phyloP scores from a whole-genome alignment of 495 filamentous ascomycete species.

The Aspergillus panamensis region DNA sequence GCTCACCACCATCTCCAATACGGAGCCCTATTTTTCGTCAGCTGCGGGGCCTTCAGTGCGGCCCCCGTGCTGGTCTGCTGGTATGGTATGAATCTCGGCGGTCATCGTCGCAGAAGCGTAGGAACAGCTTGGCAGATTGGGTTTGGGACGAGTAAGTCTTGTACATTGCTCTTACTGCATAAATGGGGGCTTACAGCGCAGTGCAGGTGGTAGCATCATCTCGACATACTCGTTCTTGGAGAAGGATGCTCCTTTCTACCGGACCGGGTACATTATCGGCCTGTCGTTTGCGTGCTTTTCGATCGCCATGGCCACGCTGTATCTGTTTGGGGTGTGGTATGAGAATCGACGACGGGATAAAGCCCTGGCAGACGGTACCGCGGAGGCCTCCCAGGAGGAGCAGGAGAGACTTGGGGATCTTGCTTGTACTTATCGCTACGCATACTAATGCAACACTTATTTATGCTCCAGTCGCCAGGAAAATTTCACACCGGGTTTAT shows the following conservation, averaged over 20 bases:
- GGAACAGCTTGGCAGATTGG: constrained; percentile 79
- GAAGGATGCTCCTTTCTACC: constrained; percentile 65
- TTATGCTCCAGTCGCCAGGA: background rate
- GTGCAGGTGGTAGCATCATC: constrained; percentile 67
- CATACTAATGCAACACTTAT: constrained; percentile 17
- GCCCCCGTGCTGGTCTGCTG: constrained; percentile 77
- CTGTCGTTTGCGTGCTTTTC: constrained; percentile 65
- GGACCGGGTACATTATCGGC: constrained; percentile 70
- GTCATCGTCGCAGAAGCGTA: constrained; percentile 71
- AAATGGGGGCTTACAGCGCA: background rate
- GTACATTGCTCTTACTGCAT: too few relatives aligned
- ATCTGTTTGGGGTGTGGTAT: constrained; percentile 51
- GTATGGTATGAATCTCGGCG: constrained; percentile 83
- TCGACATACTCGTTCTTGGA: constrained; percentile 71
- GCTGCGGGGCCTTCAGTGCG: constrained; percentile 52
- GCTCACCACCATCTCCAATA: constrained; percentile 58
- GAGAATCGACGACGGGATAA: constrained; percentile 42
- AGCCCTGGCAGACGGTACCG: background rate
- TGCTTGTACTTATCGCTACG: constrained; percentile 27
- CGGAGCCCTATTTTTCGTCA: constrained; percentile 63
- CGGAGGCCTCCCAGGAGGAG: constrained; percentile 11
- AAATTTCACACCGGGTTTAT: background rate
- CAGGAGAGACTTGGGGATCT: constrained; percentile 25
- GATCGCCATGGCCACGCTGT: constrained; percentile 53
- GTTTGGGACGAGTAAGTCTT: constrained; percentile 65